phyloP scores from a whole-genome alignment of 352 stramenopile genomes.

The Phytophthora pini region DNA sequence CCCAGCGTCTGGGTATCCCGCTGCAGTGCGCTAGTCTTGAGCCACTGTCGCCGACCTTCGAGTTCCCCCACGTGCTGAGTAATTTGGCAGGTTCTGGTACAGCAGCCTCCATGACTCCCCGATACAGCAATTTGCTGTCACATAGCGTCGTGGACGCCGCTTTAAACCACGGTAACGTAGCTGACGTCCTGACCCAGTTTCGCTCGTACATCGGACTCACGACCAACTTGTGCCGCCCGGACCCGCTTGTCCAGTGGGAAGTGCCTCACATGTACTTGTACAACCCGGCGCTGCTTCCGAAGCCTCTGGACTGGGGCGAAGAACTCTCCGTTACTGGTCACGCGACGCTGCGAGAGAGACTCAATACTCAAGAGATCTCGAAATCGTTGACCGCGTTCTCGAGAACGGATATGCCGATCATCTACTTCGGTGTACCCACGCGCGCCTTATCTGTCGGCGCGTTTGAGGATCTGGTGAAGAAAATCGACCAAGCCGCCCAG shows the following conservation, averaged over 20 bases:
- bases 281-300: slow-evolving; percentile 44
- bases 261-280: slow-evolving; percentile 59
- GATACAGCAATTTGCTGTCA: slow-evolving; percentile 44
- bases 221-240: slow-evolving; percentile 23
- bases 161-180: slow-evolving; percentile 38
- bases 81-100: slow-evolving; percentile 16
- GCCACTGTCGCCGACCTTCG: slow-evolving; percentile 46
- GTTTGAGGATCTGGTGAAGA: slow-evolving; percentile 43
- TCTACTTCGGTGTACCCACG: slow-evolving; percentile 56
- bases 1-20: slow-evolving; percentile 55
- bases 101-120: slow-evolving; percentile 37
- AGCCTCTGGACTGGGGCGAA: slow-evolving; percentile 49
- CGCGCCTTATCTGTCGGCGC: slow-evolving; percentile 30
- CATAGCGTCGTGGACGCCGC: slow-evolving; percentile 34
- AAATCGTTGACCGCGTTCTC: slow-evolving; percentile 11
- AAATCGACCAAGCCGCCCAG: slow-evolving; percentile 40
- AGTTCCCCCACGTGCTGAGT: slow-evolving; percentile 54
- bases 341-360: slow-evolving; percentile 35
- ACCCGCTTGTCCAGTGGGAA: slow-evolving; percentile 43
- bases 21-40: slow-evolving; percentile 50
- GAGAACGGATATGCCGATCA: slow-evolving; percentile 25
- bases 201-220: slow-evolving; percentile 47
- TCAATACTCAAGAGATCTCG: slow-evolving; percentile 10
- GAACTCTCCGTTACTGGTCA: slow-evolving; percentile 50
- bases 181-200: slow-evolving; percentile 51